Evolutionary conservation across 1,139 yeast species (phyloP).

Genomic region (Meyerozyma carpophila): DNA sequence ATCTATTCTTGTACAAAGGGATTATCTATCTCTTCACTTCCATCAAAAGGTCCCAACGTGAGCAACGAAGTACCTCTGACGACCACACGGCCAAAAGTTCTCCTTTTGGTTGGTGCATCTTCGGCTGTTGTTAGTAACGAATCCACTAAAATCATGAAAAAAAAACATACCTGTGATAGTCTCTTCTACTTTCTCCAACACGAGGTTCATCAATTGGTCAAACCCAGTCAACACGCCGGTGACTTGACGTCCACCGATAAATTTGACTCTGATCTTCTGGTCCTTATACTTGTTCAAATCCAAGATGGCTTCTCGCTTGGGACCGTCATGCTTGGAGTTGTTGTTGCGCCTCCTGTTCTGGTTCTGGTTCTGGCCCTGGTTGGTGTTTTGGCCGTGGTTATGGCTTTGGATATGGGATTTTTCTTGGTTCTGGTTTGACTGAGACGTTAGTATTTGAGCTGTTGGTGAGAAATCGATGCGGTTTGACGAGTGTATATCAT

Average conservation of each 20-base stretch:
- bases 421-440: background rate
- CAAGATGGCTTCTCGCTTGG: slow-evolving; percentile 84
- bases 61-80: slow-evolving; percentile 82
- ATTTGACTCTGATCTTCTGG: slow-evolving; percentile 67
- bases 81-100: slow-evolving; percentile 62
- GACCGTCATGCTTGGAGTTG: slow-evolving; percentile 53
- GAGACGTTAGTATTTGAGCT: background rate
- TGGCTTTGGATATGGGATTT: slow-evolving; percentile 1
- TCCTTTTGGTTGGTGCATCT: slow-evolving; percentile 43
- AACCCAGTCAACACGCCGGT: slow-evolving; percentile 79
- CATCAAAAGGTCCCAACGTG: slow-evolving; percentile 80
- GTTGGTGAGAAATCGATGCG: background rate
- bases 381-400: background rate
- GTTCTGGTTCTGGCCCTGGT: slow-evolving; percentile 4
- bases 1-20: slow-evolving; percentile 42
- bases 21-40: slow-evolving; percentile 71
- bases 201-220: slow-evolving; percentile 91
- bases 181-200: slow-evolving; percentile 79
- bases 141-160: background rate
- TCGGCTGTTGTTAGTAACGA: slow-evolving; percentile 54
- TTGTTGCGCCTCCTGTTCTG: slow-evolving; percentile 21
- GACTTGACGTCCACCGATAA: slow-evolving; percentile 83
- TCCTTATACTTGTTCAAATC: slow-evolving; percentile 78
- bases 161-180: slow-evolving; percentile 45
- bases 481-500: background rate